Base-by-base conservation (phyloP, 2,329 filamentous ascomycete genomes). In the Trichoderma polysporum region DNA sequence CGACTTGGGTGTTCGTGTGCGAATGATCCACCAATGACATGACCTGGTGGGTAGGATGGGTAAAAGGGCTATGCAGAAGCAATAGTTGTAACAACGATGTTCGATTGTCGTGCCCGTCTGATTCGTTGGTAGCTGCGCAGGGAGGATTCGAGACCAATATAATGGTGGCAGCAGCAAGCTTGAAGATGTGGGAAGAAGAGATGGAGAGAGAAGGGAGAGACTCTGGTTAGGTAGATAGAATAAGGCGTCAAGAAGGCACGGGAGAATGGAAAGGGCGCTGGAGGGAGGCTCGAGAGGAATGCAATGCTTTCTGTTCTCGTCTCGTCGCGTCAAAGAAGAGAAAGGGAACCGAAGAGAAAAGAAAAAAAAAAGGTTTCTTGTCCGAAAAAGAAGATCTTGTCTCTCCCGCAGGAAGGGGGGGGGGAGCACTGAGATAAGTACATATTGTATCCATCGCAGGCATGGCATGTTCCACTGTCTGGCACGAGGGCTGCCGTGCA, bases 11-110 rank as follows among this genome's bases (percentile, higher is more conserved):
- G 53, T 59, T 41, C 49, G 3, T 45, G 41, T 64, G 62, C 45
- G 68, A 33, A 53, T 59, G 66, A 35, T 66, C 62, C 67, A 67
- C 67, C 52, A 47, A 60, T 66, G 70, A 66, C 71, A 71, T 71
- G 66, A 19, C 53, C 39, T 37, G 27, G 7, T 31, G 15, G 37
- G 22, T 33, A 54, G 63, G 31, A 35, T 9, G 33, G 13, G 33
- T 35, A 35, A 12, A n/a, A 19, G 58, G 29, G 47, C 15, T 52
- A n/a, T 13, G 62, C 17, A 49, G 53, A 35, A 25, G 45, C 58
- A 37, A 61, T 61, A 54, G 37, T 31, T 22, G 50, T 39, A 19
- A 33, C 31, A 25, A 31, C 31, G 47, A 15, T 50, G 31, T 62
- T 62, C 41, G 45, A 53, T 56, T 54, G 22, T 25, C 15, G 13